phyloP scores from a whole-genome alignment of 768 basidiomycete species.

The Chalciporus sphaerocephalus region DNA sequence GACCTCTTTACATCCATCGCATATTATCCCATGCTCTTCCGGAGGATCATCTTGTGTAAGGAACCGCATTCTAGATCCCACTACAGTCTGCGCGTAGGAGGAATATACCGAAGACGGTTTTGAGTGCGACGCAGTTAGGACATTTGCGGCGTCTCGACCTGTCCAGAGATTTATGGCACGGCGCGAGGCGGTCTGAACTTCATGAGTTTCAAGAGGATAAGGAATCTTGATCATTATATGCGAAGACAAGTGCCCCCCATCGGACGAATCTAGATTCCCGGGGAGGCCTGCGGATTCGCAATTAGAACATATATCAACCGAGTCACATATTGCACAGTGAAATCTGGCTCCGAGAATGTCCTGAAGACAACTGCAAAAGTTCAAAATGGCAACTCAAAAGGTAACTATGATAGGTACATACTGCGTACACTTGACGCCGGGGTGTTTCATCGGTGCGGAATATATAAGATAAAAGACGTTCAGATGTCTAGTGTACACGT shows the following conservation, averaged over 20 bases:
- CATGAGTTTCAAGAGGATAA: slow-evolving; percentile 66
- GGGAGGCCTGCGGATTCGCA: slow-evolving; percentile 85
- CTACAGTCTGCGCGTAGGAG: slow-evolving; percentile 62
- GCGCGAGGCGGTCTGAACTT: slow-evolving; percentile 73
- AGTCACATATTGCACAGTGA: slow-evolving; percentile 86
- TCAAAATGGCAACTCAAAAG: neutral
- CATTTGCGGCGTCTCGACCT: slow-evolving; percentile 65
- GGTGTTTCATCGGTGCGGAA: slow-evolving; percentile 63
- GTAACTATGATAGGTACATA: slow-evolving; percentile 37
- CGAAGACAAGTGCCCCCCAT: slow-evolving; percentile 75
- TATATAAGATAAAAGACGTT: slow-evolving; percentile 1
- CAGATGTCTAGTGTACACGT: slow-evolving; percentile 21
- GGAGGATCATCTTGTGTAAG: slow-evolving; percentile 28
- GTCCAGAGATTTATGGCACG: slow-evolving; percentile 74
- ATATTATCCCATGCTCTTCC: slow-evolving; percentile 56
- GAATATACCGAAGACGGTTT: slow-evolving; percentile 58
- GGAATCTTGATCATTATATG: slow-evolving; percentile 98
- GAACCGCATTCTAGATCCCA: slow-evolving; percentile 45
- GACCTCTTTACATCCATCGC: slow-evolving; percentile 60
- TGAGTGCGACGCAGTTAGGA: slow-evolving; percentile 45
- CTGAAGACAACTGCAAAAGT: slow-evolving; percentile 63
- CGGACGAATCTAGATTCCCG: slow-evolving; percentile 71
- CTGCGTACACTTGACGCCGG: slow-evolving; percentile 84
- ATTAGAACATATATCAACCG: slow-evolving; percentile 80
- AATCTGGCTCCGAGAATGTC: slow-evolving; percentile 91